A percentile compares a stretch with the other conserved stretches of the same genome.
phyloP scores from a whole-genome alignment of 2,329 filamentous ascomycete species.

The Exophiala sp. region DNA sequence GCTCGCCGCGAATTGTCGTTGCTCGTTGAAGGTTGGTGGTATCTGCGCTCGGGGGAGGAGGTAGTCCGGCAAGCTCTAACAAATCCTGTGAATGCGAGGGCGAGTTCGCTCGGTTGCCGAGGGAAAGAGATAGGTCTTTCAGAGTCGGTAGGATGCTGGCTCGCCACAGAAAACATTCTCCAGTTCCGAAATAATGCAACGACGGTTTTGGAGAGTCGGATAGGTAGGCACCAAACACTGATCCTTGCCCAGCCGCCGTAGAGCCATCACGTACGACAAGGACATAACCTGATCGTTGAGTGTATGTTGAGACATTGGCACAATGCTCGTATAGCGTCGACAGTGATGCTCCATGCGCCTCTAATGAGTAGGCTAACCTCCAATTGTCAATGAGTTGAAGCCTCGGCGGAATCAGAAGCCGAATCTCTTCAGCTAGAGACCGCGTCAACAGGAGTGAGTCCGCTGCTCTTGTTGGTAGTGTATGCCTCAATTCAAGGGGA shows the following conservation, averaged over 20 bases:
- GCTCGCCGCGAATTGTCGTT: constrained; percentile 53
- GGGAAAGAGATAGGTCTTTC: constrained; percentile 31
- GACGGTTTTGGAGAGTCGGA: constrained; percentile 80
- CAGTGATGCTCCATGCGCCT: constrained; percentile 85
- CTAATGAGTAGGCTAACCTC: constrained; percentile 81
- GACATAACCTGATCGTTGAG: constrained; percentile 77
- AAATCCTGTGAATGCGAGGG: constrained; percentile 37
- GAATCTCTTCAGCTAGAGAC: constrained; percentile 85
- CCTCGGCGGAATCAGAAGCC: constrained; percentile 79
- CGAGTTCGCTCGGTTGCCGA: constrained; percentile 3
- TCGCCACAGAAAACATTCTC: constrained; percentile 92
- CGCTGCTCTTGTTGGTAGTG: constrained; percentile 54
- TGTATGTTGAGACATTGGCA: constrained; percentile 58
- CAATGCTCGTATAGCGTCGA: constrained; percentile 81
- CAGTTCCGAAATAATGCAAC: constrained; percentile 87
- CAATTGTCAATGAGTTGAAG: constrained; percentile 85
- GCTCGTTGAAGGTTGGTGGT: constrained; percentile 60
- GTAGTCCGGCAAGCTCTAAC: constrained; percentile 54
- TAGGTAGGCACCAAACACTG: constrained; percentile 86
- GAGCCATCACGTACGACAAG: constrained; percentile 75
- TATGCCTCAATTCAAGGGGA: constrained; percentile 60
- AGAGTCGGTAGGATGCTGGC: constrained; percentile 62
- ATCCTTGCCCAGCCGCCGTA: constrained; percentile 29
- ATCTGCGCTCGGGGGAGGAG: constrained; percentile 66
- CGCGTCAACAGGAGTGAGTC: constrained; percentile 61